These are phyloP conservation scores for Corylus americana DNA, from an alignment of 306 rosid species.

Conservation along the genomic window DNA sequence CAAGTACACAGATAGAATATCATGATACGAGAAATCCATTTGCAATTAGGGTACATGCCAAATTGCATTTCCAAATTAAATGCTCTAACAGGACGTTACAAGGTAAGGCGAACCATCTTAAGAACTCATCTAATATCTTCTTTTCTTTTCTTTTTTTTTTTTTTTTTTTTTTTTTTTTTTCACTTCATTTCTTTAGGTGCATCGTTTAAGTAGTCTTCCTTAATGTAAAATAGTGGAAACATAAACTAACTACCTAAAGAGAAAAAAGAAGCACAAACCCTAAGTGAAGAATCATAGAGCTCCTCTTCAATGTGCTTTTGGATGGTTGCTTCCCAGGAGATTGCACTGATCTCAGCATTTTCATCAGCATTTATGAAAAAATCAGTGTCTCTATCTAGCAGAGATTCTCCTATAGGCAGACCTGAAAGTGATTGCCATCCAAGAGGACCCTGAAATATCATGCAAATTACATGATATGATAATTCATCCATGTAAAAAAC, in stretches of 20 bases:
- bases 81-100: neutral
- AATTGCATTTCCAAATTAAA: neutral
- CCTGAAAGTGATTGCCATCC: conserved; percentile 85
- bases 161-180: neutral
- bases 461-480: conserved; percentile 35
- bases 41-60: neutral
- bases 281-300: conserved; percentile 66
- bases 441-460: conserved; percentile 83
- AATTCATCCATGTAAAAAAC: conserved; percentile 3
- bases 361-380: conserved; percentile 63
- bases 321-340: conserved; percentile 93
- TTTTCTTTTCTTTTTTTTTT: no score
- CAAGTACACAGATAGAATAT: neutral
- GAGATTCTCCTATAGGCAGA: conserved; percentile 60
- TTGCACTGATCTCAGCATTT: conserved; percentile 65
- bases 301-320: conserved; percentile 95
- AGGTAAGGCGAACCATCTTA: neutral
- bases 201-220: neutral
- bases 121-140: neutral
- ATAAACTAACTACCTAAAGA: neutral
- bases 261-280: conserved; percentile 39
- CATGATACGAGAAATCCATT: neutral
- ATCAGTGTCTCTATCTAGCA: conserved; percentile 68
- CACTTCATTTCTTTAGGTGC: neutral
- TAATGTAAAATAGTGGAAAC: neutral